These are phyloP conservation scores for Chaetomium olivaceum DNA, from an alignment of 2,329 filamentous ascomycete genomes.

Conservation along the genomic window DNA sequence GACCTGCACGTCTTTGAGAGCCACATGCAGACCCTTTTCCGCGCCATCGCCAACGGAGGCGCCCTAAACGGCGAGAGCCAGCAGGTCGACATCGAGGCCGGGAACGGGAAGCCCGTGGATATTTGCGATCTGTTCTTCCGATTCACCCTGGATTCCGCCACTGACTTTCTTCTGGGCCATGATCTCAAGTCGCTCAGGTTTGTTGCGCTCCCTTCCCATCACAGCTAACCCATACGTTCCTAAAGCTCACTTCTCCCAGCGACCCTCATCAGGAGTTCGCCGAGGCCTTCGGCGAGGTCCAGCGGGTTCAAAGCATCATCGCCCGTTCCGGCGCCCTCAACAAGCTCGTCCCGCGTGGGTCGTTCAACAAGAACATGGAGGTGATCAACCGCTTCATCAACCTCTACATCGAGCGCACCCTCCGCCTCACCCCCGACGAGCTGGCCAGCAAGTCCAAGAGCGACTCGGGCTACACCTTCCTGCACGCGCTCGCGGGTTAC, in stretches of 20 bases:
- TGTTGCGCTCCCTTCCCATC: conserved; percentile 22
- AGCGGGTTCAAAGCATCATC: conserved; percentile 69
- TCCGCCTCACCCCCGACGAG: conserved; percentile 69
- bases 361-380: conserved; percentile 64
- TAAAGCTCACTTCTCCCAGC: conserved; percentile 35
- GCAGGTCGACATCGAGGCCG: conserved; percentile 60
- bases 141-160: conserved; percentile 82
- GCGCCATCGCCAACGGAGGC: conserved; percentile 61
- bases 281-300: conserved; percentile 78
- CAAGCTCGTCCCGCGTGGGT: conserved; percentile 60
- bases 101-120: conserved; percentile 66
- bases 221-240: not conserved
- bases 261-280: conserved; percentile 69
- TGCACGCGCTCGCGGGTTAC: conserved; percentile 80
- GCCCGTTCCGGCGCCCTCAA: conserved; percentile 65
- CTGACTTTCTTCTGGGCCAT: conserved; percentile 80
- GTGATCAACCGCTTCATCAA: conserved; percentile 75
- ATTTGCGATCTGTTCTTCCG: conserved; percentile 78
- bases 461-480: conserved; percentile 76
- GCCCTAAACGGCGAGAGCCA: conserved; percentile 61
- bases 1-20: conserved; percentile 80
- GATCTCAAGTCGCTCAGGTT: conserved; percentile 66
- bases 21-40: conserved; percentile 73
- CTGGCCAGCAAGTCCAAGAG: conserved; percentile 71
- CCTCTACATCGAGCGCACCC: conserved; percentile 72